phyloP scores from a whole-genome alignment of 139 green algal genomes.

The Tetraselmis striata region DNA sequence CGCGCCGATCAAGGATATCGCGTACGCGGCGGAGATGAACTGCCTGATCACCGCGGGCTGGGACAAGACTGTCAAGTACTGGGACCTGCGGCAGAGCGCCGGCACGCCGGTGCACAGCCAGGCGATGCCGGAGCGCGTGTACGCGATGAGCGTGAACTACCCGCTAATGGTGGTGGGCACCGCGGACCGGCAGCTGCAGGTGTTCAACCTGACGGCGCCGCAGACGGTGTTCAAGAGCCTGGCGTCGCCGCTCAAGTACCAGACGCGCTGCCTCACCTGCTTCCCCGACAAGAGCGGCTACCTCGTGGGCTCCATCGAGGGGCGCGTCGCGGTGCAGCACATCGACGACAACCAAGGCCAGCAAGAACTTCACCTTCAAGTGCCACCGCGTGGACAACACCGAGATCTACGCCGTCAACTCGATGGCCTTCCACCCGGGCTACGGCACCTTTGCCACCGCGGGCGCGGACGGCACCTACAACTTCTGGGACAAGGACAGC shows the following conservation, averaged over 20 bases:
- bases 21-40: slow-evolving; percentile 70
- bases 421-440: slow-evolving; percentile 84
- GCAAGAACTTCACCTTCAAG: slow-evolving; percentile 69
- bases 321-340: slow-evolving; percentile 93
- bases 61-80: slow-evolving; percentile 72
- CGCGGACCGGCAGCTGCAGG: slow-evolving; percentile 65
- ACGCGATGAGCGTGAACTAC: slow-evolving; percentile 74
- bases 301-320: slow-evolving; percentile 87
- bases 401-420: slow-evolving; percentile 95
- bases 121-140: slow-evolving; percentile 77
- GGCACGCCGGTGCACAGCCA: slow-evolving; percentile 53
- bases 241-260: slow-evolving; percentile 89
- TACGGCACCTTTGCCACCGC: slow-evolving; percentile 88
- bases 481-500: slow-evolving; percentile 98
- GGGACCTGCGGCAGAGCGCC: slow-evolving; percentile 62
- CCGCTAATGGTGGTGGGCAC: slow-evolving; percentile 70
- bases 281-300: slow-evolving; percentile 90
- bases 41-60: slow-evolving; percentile 70
- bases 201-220: slow-evolving; percentile 65
- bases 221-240: slow-evolving; percentile 74
- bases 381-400: slow-evolving; percentile 72
- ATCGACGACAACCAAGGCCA: slow-evolving; percentile 79
- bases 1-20: slow-evolving; percentile 64
- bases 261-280: slow-evolving; percentile 82
- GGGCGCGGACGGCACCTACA: slow-evolving; percentile 87